phyloP scores from a whole-genome alignment of 768 basidiomycete genomes.

The Tubosaeta brunneosetosa region DNA sequence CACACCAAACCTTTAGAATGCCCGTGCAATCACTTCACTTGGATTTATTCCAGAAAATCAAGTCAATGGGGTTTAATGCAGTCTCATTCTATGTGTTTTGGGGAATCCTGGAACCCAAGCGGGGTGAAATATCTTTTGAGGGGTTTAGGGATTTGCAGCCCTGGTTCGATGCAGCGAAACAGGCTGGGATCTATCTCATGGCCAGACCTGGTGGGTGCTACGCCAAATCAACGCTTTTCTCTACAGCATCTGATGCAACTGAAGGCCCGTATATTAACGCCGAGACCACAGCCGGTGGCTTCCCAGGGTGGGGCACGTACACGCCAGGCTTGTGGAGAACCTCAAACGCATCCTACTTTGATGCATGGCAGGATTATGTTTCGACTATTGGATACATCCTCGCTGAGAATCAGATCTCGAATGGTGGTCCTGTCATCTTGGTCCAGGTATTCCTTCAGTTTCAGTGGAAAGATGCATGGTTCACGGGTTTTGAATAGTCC shows the following conservation, averaged over 20 bases:
- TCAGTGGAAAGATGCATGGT: constrained; percentile 27
- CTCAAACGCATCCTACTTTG: constrained; percentile 42
- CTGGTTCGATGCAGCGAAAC: constrained; percentile 27
- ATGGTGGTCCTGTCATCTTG: constrained; percentile 53
- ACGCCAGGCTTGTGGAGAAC: constrained; percentile 47
- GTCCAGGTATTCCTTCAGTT: constrained; percentile 14
- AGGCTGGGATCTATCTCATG: constrained; percentile 25
- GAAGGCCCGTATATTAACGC: constrained; percentile 28
- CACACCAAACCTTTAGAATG: constrained; percentile 10
- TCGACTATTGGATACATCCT: constrained; percentile 46
- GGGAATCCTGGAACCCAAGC: constrained; percentile 42
- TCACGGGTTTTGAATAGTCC: constrained; percentile 29
- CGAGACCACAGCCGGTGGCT: constrained; percentile 36
- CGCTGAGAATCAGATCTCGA: constrained; percentile 52
- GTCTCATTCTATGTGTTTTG: constrained; percentile 60
- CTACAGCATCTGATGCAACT: not conserved
- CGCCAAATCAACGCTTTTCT: not conserved
- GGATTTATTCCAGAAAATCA: constrained; percentile 61
- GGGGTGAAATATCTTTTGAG: constrained; percentile 48
- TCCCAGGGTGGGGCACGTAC: constrained; percentile 58
- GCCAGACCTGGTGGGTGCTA: constrained; percentile 22
- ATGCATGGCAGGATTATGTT: constrained; percentile 56
- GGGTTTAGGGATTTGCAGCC: constrained; percentile 37
- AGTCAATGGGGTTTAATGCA: constrained; percentile 34
- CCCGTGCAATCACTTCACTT: constrained; percentile 36